A percentile compares a stretch with the other conserved stretches of the same genome.
phyloP scores from a whole-genome alignment of 1,284 basidiomycete species.

The Puccinia sorghi region DNA sequence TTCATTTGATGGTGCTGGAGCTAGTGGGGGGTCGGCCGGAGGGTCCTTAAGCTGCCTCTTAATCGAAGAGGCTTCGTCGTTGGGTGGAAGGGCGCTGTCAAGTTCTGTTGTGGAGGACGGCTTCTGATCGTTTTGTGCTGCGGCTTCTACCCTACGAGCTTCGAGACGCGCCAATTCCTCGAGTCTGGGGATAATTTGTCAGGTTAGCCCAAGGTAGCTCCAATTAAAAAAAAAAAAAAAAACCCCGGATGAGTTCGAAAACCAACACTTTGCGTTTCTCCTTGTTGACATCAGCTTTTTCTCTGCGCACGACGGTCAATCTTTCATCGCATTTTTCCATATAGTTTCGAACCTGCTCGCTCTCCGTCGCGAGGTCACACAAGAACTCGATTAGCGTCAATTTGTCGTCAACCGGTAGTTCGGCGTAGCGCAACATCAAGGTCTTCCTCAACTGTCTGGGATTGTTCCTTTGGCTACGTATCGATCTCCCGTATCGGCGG shows the following conservation, averaged over 20 bases:
- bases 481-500: conserved; percentile 23
- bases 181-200: background rate
- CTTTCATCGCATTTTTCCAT: conserved; percentile 38
- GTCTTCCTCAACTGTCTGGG: conserved; percentile 10
- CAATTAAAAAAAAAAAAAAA: too few relatives aligned
- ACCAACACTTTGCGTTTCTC: conserved; percentile 43
- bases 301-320: conserved; percentile 24
- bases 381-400: conserved; percentile 23
- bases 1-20: background rate
- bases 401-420: background rate
- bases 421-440: background rate
- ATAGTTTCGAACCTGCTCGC: conserved; percentile 27
- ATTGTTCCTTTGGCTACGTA: conserved; percentile 10
- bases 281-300: conserved; percentile 44
- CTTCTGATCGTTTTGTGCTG: background rate
- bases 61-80: background rate
- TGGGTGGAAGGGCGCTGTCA: background rate
- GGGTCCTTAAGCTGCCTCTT: background rate
- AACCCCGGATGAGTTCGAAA: too few relatives aligned
- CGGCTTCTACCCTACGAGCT: conserved; percentile 8
- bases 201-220: background rate
- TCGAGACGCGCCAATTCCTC: conserved; percentile 26
- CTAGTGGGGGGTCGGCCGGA: background rate
- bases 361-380: conserved; percentile 34
- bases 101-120: background rate